These are phyloP conservation scores for Cyberlindnera maclurae DNA, from an alignment of 805 yeast species.

Conservation along the genomic window DNA sequence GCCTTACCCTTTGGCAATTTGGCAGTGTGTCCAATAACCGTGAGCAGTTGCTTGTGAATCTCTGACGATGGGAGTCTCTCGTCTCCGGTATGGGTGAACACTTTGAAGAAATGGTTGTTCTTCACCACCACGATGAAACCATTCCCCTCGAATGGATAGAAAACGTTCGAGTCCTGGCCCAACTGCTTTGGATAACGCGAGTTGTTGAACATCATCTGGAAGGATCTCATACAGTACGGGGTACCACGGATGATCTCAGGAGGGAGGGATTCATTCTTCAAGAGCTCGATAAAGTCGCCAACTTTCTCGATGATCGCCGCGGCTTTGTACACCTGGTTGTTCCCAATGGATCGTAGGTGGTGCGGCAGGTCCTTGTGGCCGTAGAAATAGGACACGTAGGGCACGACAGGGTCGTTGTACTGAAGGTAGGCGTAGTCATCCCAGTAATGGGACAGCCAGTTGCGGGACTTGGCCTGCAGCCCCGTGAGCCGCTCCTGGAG, in stretches of 20 bases:
- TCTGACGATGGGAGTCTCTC: slow-evolving; percentile 37
- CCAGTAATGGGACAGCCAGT: slow-evolving; percentile 93
- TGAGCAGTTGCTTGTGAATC: slow-evolving; percentile 51
- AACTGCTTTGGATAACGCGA: slow-evolving; percentile 66
- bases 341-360: slow-evolving; percentile 40
- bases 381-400: slow-evolving; percentile 87
- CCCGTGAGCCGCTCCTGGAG: slow-evolving; percentile 60
- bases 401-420: slow-evolving; percentile 91
- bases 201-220: slow-evolving; percentile 85
- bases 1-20: slow-evolving; percentile 24
- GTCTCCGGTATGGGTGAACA: slow-evolving; percentile 49
- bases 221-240: slow-evolving; percentile 95
- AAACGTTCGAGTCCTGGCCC: slow-evolving; percentile 54
- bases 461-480: slow-evolving; percentile 42
- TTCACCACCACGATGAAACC: slow-evolving; percentile 66
- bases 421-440: slow-evolving; percentile 87
- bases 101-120: slow-evolving; percentile 76
- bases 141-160: slow-evolving; percentile 40
- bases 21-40: slow-evolving; percentile 38
- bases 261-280: slow-evolving; percentile 67
- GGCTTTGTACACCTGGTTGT: slow-evolving; percentile 65
- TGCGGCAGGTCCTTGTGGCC: slow-evolving; percentile 60
- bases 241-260: slow-evolving; percentile 70
- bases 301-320: slow-evolving; percentile 65
- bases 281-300: slow-evolving; percentile 54